phyloP scores from a whole-genome alignment of 805 yeast species.

The Hanseniaspora taiwanica region DNA sequence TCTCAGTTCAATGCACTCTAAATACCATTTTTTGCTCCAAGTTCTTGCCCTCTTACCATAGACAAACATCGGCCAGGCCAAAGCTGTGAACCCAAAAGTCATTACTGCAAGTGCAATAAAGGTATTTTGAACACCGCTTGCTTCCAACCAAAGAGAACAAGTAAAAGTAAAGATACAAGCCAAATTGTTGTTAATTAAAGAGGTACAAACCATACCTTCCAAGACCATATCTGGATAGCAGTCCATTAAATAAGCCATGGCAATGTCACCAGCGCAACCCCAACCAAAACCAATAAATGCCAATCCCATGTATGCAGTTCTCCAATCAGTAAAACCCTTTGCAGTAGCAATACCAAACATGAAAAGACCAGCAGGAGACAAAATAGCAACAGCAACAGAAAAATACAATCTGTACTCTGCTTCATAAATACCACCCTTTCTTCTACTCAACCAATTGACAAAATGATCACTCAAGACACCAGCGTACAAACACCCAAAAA shows the following conservation, averaged over 20 bases:
- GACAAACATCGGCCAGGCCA: conserved; percentile 42
- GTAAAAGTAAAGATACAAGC: conserved; percentile 57
- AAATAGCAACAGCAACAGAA: conserved; percentile 38
- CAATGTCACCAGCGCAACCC: conserved; percentile 61
- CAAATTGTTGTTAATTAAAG: conserved; percentile 47
- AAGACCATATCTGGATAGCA: conserved; percentile 56
- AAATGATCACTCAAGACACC: conserved; percentile 48
- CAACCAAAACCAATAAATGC: conserved; percentile 57
- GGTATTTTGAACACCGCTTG: conserved; percentile 43
- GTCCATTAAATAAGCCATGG: conserved; percentile 55
- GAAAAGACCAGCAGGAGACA: conserved; percentile 47
- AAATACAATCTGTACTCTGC: conserved; percentile 55
- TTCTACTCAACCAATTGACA: conserved; percentile 48
- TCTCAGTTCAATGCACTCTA: conserved; percentile 39
- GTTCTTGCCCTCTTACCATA: conserved; percentile 49
- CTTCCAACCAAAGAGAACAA: conserved; percentile 47
- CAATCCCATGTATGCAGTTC: conserved; percentile 42
- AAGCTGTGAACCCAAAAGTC: conserved; percentile 41
- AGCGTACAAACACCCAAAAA: conserved; percentile 53
- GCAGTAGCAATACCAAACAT: conserved; percentile 58
- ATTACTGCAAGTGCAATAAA: conserved; percentile 48
- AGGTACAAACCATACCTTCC: conserved; percentile 61
- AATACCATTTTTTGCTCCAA: conserved; percentile 44
- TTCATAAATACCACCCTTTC: conserved; percentile 48
- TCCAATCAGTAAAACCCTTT: conserved; percentile 34